A percentile compares a stretch with the other conserved stretches of the same genome.
These are phyloP conservation scores for Stropharia rugosoannulata DNA, from an alignment of 768 basidiomycete genomes.

Conservation along the genomic window DNA sequence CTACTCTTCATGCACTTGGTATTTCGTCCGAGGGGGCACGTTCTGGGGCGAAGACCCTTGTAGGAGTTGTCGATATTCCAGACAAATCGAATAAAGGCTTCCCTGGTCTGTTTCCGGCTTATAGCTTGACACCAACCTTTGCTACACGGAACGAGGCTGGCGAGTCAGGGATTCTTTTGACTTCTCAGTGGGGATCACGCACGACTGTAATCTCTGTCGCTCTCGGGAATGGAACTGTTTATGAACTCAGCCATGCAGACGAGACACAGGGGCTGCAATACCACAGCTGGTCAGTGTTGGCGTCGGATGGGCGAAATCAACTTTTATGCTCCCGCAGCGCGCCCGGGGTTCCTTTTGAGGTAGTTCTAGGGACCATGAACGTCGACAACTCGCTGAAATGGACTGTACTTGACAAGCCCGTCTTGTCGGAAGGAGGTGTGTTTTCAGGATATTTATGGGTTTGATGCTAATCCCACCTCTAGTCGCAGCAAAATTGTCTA, in stretches of 20 bases:
- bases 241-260: slow-evolving; percentile 41
- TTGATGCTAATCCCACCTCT: neutral
- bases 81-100: slow-evolving; percentile 34
- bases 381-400: slow-evolving; percentile 25
- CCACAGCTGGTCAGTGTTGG: slow-evolving; percentile 57
- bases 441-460: neutral
- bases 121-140: slow-evolving; percentile 41
- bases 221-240: slow-evolving; percentile 36
- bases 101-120: slow-evolving; percentile 62
- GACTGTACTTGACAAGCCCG: slow-evolving; percentile 43
- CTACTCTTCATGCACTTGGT: slow-evolving; percentile 45
- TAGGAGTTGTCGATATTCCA: slow-evolving; percentile 41
- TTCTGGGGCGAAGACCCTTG: slow-evolving; percentile 23
- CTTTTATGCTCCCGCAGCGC: slow-evolving; percentile 53
- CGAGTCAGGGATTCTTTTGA: slow-evolving; percentile 32
- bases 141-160: slow-evolving; percentile 18
- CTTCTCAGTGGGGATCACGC: slow-evolving; percentile 55
- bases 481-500: slow-evolving; percentile 44
- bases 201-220: slow-evolving; percentile 49
- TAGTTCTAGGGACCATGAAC: slow-evolving; percentile 45
- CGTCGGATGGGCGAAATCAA: slow-evolving; percentile 40
- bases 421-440: slow-evolving; percentile 40
- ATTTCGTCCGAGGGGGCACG: slow-evolving; percentile 22
- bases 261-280: slow-evolving; percentile 15
- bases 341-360: slow-evolving; percentile 42